phyloP scores from a whole-genome alignment of 305 asterid species.

The Fraxinus platypoda region DNA sequence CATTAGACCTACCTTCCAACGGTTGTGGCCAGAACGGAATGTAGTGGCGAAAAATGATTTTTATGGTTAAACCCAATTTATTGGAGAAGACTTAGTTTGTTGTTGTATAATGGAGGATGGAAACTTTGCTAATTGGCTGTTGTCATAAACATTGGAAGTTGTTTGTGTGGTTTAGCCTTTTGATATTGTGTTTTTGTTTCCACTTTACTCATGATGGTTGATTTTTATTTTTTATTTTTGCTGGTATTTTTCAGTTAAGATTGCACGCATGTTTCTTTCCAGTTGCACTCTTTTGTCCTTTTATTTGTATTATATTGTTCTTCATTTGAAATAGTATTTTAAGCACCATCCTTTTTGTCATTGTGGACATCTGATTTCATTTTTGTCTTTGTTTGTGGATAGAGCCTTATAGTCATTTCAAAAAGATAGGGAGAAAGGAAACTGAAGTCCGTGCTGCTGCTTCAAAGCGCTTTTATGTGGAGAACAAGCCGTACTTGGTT shows the following conservation, averaged over 20 bases:
- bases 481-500: conserved; percentile 82
- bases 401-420: conserved; percentile 71
- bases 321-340: conserved; percentile 8
- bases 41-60: neutral
- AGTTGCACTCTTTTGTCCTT: neutral
- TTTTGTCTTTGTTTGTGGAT: conserved; percentile 21
- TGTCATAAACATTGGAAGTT: neutral
- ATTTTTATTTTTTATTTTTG: neutral
- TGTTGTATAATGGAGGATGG: neutral
- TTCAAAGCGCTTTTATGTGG: conserved; percentile 82
- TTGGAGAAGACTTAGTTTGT: neutral
- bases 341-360: conserved; percentile 6
- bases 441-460: conserved; percentile 75
- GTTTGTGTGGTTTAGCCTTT: conserved; percentile 10
- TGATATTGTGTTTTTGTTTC: neutral
- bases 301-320: conserved; percentile 8
- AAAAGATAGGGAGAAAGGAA: conserved; percentile 69
- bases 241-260: neutral
- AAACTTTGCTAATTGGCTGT: neutral
- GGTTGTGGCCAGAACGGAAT: neutral
- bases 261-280: neutral
- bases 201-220: conserved; percentile 5
- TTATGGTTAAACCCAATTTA: neutral
- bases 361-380: conserved; percentile 30
- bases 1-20: neutral